These are phyloP conservation scores for Oxalis stricta DNA, from an alignment of 441 rosid species.

Conservation along the genomic window DNA sequence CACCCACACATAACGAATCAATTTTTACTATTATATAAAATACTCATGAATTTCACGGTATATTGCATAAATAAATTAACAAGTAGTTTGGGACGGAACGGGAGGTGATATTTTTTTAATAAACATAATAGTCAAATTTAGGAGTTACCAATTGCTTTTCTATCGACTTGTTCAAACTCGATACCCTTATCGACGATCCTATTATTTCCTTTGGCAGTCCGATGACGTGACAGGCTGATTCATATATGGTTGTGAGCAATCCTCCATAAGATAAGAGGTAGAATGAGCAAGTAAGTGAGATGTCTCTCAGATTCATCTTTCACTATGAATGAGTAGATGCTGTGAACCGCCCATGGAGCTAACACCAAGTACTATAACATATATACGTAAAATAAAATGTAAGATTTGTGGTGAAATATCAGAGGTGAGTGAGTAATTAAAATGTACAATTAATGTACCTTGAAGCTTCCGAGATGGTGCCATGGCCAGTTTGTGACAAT, in stretches of 20 bases:
- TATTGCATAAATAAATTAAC: no score
- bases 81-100: no score
- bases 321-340: not conserved
- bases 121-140: no score
- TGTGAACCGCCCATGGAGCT: conserved; percentile 10
- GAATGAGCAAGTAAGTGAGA: conserved; percentile 19
- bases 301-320: not conserved
- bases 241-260: conserved; percentile 65
- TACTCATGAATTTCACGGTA: no score
- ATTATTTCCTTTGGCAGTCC: conserved; percentile 52
- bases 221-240: conserved; percentile 61
- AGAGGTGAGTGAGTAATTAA: not conserved
- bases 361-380: conserved; percentile 3
- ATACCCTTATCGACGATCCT: conserved; percentile 60
- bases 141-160: conserved; percentile 50
- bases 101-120: no score
- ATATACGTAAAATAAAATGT: not conserved
- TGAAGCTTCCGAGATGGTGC: conserved; percentile 14
- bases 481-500: conserved; percentile 19
- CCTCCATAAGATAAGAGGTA: conserved; percentile 33
- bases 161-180: conserved; percentile 73
- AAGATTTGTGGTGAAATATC: not conserved
- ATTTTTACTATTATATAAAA: no score
- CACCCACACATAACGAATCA: no score
- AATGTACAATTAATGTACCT: conserved; percentile 1